Evolutionary conservation across 2,329 filamentous ascomycete species (phyloP).

Genomic region (Pyricularia grisea): DNA sequence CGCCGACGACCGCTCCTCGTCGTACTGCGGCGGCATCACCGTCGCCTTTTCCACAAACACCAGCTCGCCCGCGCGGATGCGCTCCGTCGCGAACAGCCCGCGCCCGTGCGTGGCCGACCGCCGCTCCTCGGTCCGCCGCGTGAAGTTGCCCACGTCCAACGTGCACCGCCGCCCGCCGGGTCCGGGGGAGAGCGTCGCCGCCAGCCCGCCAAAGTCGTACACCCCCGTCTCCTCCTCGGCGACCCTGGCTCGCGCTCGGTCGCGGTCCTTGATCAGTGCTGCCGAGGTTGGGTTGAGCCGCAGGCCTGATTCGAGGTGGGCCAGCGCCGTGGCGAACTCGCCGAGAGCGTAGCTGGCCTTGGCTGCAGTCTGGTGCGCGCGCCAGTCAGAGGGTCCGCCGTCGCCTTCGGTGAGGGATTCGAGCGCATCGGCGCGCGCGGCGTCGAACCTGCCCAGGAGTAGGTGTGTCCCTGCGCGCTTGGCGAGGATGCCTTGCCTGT

Average conservation of each 20-base stretch:
- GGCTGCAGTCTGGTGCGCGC: conserved; percentile 22
- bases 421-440: conserved; percentile 21
- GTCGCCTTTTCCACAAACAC: conserved; percentile 32
- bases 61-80: conserved; percentile 27
- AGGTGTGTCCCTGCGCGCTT: conserved; percentile 24
- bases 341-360: conserved; percentile 24
- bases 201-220: conserved; percentile 20
- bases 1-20: conserved; percentile 27
- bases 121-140: conserved; percentile 20
- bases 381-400: conserved; percentile 18
- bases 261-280: conserved; percentile 13
- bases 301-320: conserved; percentile 16
- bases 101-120: conserved; percentile 24
- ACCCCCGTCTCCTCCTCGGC: conserved; percentile 16
- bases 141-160: conserved; percentile 25
- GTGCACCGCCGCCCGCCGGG: background rate
- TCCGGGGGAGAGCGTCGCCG: conserved; percentile 7
- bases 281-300: conserved; percentile 9
- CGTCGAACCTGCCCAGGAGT: conserved; percentile 21
- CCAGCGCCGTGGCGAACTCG: conserved; percentile 14
- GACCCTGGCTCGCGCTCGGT: conserved; percentile 15
- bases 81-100: conserved; percentile 29
- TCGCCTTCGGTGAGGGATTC: conserved; percentile 11
- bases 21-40: conserved; percentile 30
- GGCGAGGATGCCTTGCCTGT: conserved; percentile 12